Conservation (phyloP, 1,284 basidiomycete genomes). For the Melampsora occidentalis region DNA sequence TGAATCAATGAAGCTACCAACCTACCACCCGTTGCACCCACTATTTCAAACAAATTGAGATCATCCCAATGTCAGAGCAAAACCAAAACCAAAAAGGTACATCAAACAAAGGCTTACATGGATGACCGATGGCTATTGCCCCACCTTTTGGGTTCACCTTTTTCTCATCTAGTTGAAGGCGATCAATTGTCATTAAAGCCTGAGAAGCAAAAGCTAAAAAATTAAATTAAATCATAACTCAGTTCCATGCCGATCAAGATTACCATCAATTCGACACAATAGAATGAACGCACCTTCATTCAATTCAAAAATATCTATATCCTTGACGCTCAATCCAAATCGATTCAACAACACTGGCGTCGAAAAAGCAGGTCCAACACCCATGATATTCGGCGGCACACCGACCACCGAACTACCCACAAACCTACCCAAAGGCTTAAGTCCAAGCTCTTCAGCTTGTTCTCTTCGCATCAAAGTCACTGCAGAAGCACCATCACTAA, state of each 20-base stretch:
- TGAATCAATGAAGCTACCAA: slow-evolving; percentile 50
- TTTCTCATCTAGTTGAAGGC: slow-evolving; percentile 47
- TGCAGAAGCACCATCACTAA: slow-evolving; percentile 51
- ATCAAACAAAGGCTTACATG: slow-evolving; percentile 35
- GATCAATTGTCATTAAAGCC: slow-evolving; percentile 49
- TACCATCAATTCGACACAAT: neutral
- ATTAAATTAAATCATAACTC: neutral
- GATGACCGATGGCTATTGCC: slow-evolving; percentile 52
- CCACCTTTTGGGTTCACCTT: slow-evolving; percentile 53
- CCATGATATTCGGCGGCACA: slow-evolving; percentile 53
- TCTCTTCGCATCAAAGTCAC: slow-evolving; percentile 50
- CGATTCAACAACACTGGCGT: slow-evolving; percentile 51
- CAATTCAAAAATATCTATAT: slow-evolving; percentile 52
- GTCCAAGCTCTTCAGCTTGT: slow-evolving; percentile 50
- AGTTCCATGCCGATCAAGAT: neutral
- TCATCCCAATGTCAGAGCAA: neutral
- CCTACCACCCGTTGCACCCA: slow-evolving; percentile 51
- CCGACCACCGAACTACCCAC: slow-evolving; percentile 50
- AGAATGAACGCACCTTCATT: slow-evolving; percentile 48
- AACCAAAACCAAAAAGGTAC: neutral
- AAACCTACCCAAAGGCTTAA: slow-evolving; percentile 51
- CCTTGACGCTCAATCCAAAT: slow-evolving; percentile 48
- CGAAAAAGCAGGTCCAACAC: slow-evolving; percentile 50
- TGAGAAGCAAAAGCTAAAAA: slow-evolving; percentile 51
- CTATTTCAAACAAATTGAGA: slow-evolving; percentile 1